Base-by-base conservation (phyloP, 1,139 yeast genomes). In the Meyerozyma sp. region DNA sequence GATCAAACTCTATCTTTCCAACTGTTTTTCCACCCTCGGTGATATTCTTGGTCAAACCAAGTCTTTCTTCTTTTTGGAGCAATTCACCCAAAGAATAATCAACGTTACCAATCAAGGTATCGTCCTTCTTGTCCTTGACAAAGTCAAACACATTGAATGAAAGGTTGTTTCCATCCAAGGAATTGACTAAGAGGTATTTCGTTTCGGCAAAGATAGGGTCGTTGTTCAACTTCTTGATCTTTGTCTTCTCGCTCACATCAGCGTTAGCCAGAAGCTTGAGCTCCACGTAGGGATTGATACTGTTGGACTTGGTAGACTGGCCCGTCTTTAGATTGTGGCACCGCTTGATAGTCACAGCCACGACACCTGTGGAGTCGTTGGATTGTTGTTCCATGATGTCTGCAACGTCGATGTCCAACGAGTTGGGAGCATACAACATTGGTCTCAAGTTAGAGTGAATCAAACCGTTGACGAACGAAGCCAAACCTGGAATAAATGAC, bases 351-450 rank as follows among this genome's bases (percentile, higher is more conserved):
- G 82, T 81, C 8, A 85, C 77, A 3, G 85, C 83, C 48, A 83
- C 68, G 47, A 81, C 81, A 52, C 91, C 93, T 51, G 71, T 71
- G 2, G 89, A 81, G 51, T 83, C 90, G 45, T 80, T 79, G 4
- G 80, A 65, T 55, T 77, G 79, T 39, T 74, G 77, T 38, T 82
- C 80, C 73, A 84, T 69, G 20, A 84, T 62, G 48, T 82, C 90
- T 58, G 81, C 89, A 37, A 85, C 84, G 55, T 84, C 82, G 48
- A 86, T 66, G 58, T 84, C 93, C 43, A 84, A 65, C 43, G 86
- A 82, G 61, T 85, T 85, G 52, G 95, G 95, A n/a, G 90, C 89
- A 61, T 85, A 84, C 50, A 85, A 64, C 82, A 84, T 74, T 42
- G 94, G 93, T 44, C 86, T 82, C 58, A 81, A 81, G 52, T 70